Conservation (phyloP, 2,329 filamentous ascomycete genomes). For the Ophiostoma populinum region DNA sequence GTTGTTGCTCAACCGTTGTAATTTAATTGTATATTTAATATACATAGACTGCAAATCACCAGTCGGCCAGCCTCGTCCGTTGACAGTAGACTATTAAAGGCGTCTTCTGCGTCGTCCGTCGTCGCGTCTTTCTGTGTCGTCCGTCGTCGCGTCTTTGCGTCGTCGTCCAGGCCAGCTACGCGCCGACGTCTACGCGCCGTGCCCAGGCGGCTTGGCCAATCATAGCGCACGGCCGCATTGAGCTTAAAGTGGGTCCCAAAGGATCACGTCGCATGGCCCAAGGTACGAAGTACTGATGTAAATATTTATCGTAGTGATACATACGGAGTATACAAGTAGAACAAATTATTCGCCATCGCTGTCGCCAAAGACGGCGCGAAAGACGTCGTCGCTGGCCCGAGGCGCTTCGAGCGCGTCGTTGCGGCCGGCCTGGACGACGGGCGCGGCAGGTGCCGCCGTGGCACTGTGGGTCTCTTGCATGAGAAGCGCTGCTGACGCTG, state of each 20-base stretch:
- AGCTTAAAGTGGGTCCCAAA: too few species aligned
- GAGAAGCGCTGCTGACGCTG: constrained; percentile 1
- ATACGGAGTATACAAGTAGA: background rate
- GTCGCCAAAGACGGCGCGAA: constrained; percentile 87
- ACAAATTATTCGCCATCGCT: constrained; percentile 68
- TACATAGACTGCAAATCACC: too few species aligned
- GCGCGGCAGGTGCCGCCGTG: constrained; percentile 14
- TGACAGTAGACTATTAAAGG: too few species aligned
- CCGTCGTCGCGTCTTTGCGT: background rate
- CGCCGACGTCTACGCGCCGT: too few species aligned
- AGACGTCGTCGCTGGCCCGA: constrained; percentile 62
- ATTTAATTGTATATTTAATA: too few species aligned
- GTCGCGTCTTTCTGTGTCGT: background rate
- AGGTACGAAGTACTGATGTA: too few species aligned
- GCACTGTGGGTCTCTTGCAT: background rate
- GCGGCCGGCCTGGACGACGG: constrained; percentile 44
- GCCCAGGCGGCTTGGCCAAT: background rate
- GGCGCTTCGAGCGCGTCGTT: constrained; percentile 65
- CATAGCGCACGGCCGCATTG: background rate
- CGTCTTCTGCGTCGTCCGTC: background rate
- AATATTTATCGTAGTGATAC: background rate
- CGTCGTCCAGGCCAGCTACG: background rate
- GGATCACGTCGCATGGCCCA: too few species aligned
- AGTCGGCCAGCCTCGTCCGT: too few species aligned
- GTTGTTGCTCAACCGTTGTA: too few species aligned